Evolutionary conservation across 495 filamentous ascomycete genomes (phyloP), one percentile per base, ranked within the genome.

Genomic region (Penicillium chermesinum): DNA sequence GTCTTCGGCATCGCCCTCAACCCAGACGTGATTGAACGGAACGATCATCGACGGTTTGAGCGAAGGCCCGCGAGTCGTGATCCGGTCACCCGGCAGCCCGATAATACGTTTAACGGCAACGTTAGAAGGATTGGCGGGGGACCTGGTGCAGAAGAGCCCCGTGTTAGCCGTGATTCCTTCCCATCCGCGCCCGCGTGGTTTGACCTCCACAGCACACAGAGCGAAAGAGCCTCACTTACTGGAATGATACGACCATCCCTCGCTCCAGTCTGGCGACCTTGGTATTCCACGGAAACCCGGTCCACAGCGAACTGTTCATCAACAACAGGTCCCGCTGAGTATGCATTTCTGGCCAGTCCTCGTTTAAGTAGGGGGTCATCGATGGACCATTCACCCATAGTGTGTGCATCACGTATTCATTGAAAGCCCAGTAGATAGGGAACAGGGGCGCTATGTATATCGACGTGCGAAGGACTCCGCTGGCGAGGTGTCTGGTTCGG

Each of bases 361-460:
- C 71, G 51, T 89, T 89, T 9, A 91, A 58, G 62, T 80, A 85
- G 0, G 87, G 87, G 44, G 84, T 87, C 87, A 91, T 91, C 13
- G 81, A 86, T 16, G 79, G 70, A 2, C 87, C 87, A 20, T 66
- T 71, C 52, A 89, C 81, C 67, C 73, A 73, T 55, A 81, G 80
- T 20, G 85, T 52, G 50, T 83, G 73, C 40, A 76, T 72, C 42
- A 88, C 70, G 55, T 85, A 72, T 38, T 75, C 71, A 41, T 81
- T 79, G 67, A 88, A 78, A 67, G 80, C 83, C 36, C 84, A 73
- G 18, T 78, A 61, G 20, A 85, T 77, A 1, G 85, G 85, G 20
- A 87, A 55, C 65, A 82, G 73, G 22, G 83, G 79, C 20, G 74
- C 72, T 50, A 81, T 69, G 47, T 74, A 61, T 55, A 83, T 66